phyloP scores from a whole-genome alignment of 805 yeast genomes.

The Grigorovia jiainica region DNA sequence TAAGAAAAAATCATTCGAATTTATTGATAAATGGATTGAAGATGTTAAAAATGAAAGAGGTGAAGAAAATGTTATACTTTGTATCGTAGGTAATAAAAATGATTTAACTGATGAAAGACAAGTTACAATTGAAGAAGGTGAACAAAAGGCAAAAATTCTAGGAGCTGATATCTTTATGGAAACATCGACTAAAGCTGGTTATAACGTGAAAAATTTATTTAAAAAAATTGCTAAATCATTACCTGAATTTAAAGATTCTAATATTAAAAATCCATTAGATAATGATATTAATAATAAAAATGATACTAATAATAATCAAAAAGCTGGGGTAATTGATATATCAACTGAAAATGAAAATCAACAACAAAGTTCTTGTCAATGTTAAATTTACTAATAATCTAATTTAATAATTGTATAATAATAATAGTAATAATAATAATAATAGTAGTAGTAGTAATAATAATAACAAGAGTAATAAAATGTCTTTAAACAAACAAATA shows the following conservation, averaged over 20 bases:
- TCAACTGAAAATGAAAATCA: slow-evolving; percentile 30
- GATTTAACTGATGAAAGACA: slow-evolving; percentile 77
- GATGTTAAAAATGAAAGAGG: slow-evolving; percentile 94
- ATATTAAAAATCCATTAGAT: slow-evolving; percentile 17
- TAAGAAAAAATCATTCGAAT: slow-evolving; percentile 71
- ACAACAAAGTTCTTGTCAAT: slow-evolving; percentile 32
- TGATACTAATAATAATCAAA: slow-evolving; percentile 28
- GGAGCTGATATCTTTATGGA: slow-evolving; percentile 80
- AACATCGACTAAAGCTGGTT: slow-evolving; percentile 90
- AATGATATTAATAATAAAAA: slow-evolving; percentile 11
- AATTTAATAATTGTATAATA: no score
- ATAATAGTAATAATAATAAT: no score
- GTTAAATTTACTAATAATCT: slow-evolving; percentile 15
- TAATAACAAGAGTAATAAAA: no score
- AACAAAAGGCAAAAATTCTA: slow-evolving; percentile 56
- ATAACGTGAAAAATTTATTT: slow-evolving; percentile 83
- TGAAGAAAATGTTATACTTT: slow-evolving; percentile 71
- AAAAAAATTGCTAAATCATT: slow-evolving; percentile 83
- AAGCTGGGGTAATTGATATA: slow-evolving; percentile 37
- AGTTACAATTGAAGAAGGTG: slow-evolving; percentile 78
- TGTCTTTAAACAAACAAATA: no score
- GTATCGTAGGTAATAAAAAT: slow-evolving; percentile 85
- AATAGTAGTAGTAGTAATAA: no score
- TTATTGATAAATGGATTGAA: slow-evolving; percentile 84
- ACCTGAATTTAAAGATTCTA: slow-evolving; percentile 61